These are phyloP conservation scores for Aureobasidium leucospermi DNA, from an alignment of 2,329 filamentous ascomycete genomes.

Conservation along the genomic window DNA sequence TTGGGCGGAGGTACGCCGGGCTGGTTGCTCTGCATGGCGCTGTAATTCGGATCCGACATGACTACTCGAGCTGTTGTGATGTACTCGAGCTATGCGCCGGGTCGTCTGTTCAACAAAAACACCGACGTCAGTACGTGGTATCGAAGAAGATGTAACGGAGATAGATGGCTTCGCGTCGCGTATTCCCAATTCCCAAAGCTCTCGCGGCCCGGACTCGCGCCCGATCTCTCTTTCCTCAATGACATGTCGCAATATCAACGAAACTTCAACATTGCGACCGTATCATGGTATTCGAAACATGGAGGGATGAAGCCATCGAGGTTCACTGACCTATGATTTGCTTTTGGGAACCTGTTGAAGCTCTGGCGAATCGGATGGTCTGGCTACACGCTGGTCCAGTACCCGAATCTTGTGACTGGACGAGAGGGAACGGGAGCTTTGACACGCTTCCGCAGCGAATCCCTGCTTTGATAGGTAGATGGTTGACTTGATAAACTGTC, in stretches of 20 bases:
- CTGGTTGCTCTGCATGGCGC: slow-evolving; percentile 21
- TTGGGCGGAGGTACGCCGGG: slow-evolving; percentile 30
- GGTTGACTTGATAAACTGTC: neutral
- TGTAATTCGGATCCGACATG: slow-evolving; percentile 19
- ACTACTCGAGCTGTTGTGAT: neutral
- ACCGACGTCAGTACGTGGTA: neutral
- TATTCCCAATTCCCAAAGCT: neutral
- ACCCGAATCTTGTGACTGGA: slow-evolving; percentile 6
- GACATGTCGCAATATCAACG: slow-evolving; percentile 2
- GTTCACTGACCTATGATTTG: neutral
- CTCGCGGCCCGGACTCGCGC: neutral
- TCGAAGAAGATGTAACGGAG: neutral
- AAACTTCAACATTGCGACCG: neutral
- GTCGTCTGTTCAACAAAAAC: neutral
- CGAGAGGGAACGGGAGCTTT: neutral
- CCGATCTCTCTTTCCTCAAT: neutral
- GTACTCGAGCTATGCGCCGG: neutral
- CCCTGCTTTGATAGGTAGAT: neutral
- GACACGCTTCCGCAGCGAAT: neutral
- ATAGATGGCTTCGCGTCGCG: neutral
- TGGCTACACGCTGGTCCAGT: slow-evolving; percentile 11
- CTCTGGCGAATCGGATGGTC: slow-evolving; percentile 8
- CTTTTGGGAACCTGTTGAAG: neutral
- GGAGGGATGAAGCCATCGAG: neutral
- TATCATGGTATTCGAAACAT: neutral